Percentiles rank a stretch among this genome's conserved stretches.
Evolutionary conservation across 768 basidiomycete genomes (phyloP).

Genomic region (Termitomyces sp.): DNA sequence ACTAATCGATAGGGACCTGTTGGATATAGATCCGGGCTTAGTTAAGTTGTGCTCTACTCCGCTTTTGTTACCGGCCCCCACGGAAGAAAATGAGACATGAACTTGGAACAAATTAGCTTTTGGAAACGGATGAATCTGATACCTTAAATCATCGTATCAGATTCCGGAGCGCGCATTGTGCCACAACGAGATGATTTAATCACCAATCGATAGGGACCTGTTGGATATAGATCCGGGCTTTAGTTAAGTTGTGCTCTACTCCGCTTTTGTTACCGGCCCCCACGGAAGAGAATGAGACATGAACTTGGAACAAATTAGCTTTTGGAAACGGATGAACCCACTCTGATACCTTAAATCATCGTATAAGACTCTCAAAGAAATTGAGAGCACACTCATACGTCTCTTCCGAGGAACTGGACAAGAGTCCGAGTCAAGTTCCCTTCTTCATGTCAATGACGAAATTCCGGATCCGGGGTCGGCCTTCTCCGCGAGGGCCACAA

Average conservation of each 20-base stretch:
- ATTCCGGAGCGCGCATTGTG: constrained; percentile 9
- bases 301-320: not conserved
- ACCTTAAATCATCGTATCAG: not conserved
- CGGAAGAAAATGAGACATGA: too few relatives aligned
- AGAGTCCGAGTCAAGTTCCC: not conserved
- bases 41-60: not conserved
- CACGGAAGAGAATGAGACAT: too few relatives aligned
- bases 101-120: not conserved
- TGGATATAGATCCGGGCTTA: fast-evolving
- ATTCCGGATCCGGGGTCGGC: constrained; percentile 3
- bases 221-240: fast-evolving
- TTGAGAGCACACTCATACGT: too few relatives aligned
- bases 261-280: too few relatives aligned
- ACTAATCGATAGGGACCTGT: too few relatives aligned
- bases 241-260: not conserved
- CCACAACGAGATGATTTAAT: constrained; percentile 21
- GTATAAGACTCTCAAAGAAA: not conserved
- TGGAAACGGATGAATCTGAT: not conserved
- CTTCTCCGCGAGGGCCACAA: not conserved
- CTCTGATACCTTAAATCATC: not conserved
- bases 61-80: too few relatives aligned
- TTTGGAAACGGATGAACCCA: not conserved
- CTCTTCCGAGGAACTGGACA: not conserved
- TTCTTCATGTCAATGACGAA: not conserved
- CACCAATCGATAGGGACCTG: constrained; percentile 9